Percentiles rank a stretch among this genome's conserved stretches.
Conservation (phyloP, 805 yeast species). For the Suhomyces kilbournensis region DNA sequence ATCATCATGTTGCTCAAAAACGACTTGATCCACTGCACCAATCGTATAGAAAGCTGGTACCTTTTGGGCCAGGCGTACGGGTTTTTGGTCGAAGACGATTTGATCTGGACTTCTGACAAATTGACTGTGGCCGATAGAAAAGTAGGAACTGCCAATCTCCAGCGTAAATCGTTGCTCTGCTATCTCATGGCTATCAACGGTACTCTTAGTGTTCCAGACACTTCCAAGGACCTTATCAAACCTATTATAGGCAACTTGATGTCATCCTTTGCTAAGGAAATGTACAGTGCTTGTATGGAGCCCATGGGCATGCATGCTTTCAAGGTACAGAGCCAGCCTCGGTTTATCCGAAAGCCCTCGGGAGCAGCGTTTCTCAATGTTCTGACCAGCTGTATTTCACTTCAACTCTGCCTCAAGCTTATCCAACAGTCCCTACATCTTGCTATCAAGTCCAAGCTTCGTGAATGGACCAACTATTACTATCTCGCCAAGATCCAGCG, state of each 20-base stretch:
- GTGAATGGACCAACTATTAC: constrained; percentile 63
- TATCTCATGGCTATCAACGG: constrained; percentile 68
- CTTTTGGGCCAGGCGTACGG: constrained; percentile 78
- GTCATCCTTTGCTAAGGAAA: constrained; percentile 53
- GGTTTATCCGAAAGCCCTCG: constrained; percentile 24
- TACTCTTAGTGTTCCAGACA: background rate
- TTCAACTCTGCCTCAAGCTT: constrained; percentile 32
- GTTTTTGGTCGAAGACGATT: constrained; percentile 78
- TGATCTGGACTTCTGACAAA: constrained; percentile 90
- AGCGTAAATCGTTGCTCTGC: constrained; percentile 68
- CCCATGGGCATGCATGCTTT: constrained; percentile 68
- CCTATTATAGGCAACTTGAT: constrained; percentile 46
- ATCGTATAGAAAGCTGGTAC: constrained; percentile 82
- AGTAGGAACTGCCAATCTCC: constrained; percentile 56
- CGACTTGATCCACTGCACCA: constrained; percentile 66
- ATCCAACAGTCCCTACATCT: constrained; percentile 44
- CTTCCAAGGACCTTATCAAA: constrained; percentile 14
- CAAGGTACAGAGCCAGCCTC: constrained; percentile 37
- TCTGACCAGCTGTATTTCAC: constrained; percentile 18
- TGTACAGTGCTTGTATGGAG: constrained; percentile 55
- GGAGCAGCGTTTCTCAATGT: constrained; percentile 25
- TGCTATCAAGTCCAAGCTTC: constrained; percentile 42
- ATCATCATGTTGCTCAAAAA: constrained; percentile 62
- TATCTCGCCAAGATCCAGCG: constrained; percentile 56
- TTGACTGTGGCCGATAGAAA: constrained; percentile 62